phyloP scores from a whole-genome alignment of 2,329 filamentous ascomycete species.

The Hymenoscyphus linearis region DNA sequence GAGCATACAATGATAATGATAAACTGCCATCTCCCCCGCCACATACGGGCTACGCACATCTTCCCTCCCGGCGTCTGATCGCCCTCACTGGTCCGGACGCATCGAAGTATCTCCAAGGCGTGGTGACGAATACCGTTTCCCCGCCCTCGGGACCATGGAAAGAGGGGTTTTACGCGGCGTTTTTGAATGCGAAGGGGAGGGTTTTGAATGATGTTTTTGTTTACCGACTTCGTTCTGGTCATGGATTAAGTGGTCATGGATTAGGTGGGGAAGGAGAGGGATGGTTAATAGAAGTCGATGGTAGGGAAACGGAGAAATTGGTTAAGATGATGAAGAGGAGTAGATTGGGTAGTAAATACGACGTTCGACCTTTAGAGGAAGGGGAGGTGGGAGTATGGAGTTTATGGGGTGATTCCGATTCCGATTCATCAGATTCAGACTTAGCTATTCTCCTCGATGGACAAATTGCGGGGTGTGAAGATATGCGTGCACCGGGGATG shows the following conservation, averaged over 20 bases:
- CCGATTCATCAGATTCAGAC: no score
- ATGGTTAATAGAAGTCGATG: slow-evolving; percentile 82
- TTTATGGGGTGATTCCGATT: slow-evolving; percentile 62
- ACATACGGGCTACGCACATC: slow-evolving; percentile 45
- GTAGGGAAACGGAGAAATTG: slow-evolving; percentile 54
- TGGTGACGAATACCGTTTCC: slow-evolving; percentile 68
- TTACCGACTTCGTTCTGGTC: slow-evolving; percentile 48
- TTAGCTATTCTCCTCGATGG: no score
- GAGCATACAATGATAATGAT: slow-evolving; percentile 16
- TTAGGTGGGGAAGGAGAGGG: slow-evolving; percentile 16
- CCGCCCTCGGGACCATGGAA: slow-evolving; percentile 34
- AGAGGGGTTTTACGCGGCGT: slow-evolving; percentile 70
- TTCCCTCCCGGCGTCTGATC: slow-evolving; percentile 74
- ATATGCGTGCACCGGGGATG: slow-evolving; percentile 50
- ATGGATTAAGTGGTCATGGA: not conserved
- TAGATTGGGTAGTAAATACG: slow-evolving; percentile 77
- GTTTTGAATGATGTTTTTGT: slow-evolving; percentile 88
- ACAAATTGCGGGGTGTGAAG: slow-evolving; percentile 32
- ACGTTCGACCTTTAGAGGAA: slow-evolving; percentile 58
- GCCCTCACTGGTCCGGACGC: slow-evolving; percentile 75
- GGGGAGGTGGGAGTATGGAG: slow-evolving; percentile 68
- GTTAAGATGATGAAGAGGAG: slow-evolving; percentile 74
- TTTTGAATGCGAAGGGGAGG: slow-evolving; percentile 79
- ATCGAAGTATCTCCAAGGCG: slow-evolving; percentile 79
- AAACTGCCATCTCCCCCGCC: slow-evolving; percentile 39